Conservation (phyloP, 129 eudicot genomes). For the Artemisia argyi region DNA sequence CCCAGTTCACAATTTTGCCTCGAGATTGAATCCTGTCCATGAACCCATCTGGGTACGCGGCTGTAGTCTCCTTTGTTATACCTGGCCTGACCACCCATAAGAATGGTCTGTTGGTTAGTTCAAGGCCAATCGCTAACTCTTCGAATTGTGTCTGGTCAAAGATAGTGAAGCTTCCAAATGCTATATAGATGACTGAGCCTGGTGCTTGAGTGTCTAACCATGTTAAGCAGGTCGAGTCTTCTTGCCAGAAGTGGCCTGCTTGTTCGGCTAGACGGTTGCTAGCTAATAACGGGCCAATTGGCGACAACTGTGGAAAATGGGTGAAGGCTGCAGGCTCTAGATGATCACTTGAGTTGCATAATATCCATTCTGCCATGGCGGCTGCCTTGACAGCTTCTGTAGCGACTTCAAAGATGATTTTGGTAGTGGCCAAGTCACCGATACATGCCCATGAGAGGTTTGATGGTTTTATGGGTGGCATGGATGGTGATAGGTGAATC, state of each 20-base stretch:
- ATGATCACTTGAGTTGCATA: constrained; percentile 33
- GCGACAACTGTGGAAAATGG: constrained; percentile 27
- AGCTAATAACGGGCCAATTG: constrained; percentile 54
- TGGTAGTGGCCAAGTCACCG: constrained; percentile 27
- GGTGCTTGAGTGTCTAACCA: constrained; percentile 56
- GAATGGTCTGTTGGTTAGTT: constrained; percentile 43
- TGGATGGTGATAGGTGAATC: constrained; percentile 34
- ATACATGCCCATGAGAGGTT: constrained; percentile 31
- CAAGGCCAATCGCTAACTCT: constrained; percentile 57
- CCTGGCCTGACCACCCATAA: constrained; percentile 57
- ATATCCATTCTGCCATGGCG: constrained; percentile 15
- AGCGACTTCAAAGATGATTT: constrained; percentile 1
- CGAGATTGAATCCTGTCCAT: constrained; percentile 27
- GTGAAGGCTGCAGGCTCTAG: constrained; percentile 21
- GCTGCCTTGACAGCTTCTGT: constrained; percentile 19
- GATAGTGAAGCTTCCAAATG: constrained; percentile 57
- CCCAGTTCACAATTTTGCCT: constrained; percentile 61
- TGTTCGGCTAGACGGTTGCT: constrained; percentile 24
- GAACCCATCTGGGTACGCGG: constrained; percentile 32
- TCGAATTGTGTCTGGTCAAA: constrained; percentile 48
- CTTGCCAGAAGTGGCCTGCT: constrained; percentile 44
- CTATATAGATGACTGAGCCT: constrained; percentile 52
- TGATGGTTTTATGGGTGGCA: constrained; percentile 30
- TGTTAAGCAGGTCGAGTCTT: constrained; percentile 51
- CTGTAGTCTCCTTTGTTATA: constrained; percentile 20